Base-by-base conservation (phyloP, 129 eudicot genomes). In the Dittrichia graveolens region DNA sequence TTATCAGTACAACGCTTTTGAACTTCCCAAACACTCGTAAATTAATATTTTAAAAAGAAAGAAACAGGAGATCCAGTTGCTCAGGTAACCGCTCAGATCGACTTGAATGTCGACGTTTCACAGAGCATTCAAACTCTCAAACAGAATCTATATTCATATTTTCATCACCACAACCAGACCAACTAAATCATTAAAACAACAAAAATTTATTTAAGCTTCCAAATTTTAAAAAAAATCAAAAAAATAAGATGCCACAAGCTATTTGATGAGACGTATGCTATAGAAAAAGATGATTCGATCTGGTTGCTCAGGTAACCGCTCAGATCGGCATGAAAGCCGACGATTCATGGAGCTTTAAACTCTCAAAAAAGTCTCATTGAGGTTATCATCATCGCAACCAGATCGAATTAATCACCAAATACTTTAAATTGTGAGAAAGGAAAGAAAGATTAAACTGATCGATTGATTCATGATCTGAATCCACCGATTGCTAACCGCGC, bases 41-140 rank as follows among this genome's bases (percentile, higher is more conserved):
- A 24, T 0, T 2, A 24, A 24, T 24, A 24, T 24, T 2, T 0
- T 24, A 42, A 35, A 5, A 45, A 2, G 6, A 9, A 19, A n/a
- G 4, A 0, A 11, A 43, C 3, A 74, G n/a, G n/a, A n/a, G n/a
- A n/a, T 3, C 6, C 2, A 50, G 48, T 54, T 75, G 74, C 67
- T 75, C 80, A 75, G 74, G 47, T 75, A 75, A 75, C 74, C 80
- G 80, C 80, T 75, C 80, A 75, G 80, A 66, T 65, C 80, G 73
- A 75, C 80, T 65, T 43, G 4, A 43, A 19, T 1, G 80, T 65
- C 73, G 74, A 75, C 74, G 80, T 75, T 75, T 75, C 80, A 75
- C 60, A 31, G 80, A 75, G 74, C 67, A 41, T 45, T 45, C 24
- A 65, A 38, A 75, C 74, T 66, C 80, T 75, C 80, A 75, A 75